A percentile compares a stretch with the other conserved stretches of the same genome.
phyloP scores from a whole-genome alignment of 2,329 filamentous ascomycete species.

The Ceratocystis papillata region DNA sequence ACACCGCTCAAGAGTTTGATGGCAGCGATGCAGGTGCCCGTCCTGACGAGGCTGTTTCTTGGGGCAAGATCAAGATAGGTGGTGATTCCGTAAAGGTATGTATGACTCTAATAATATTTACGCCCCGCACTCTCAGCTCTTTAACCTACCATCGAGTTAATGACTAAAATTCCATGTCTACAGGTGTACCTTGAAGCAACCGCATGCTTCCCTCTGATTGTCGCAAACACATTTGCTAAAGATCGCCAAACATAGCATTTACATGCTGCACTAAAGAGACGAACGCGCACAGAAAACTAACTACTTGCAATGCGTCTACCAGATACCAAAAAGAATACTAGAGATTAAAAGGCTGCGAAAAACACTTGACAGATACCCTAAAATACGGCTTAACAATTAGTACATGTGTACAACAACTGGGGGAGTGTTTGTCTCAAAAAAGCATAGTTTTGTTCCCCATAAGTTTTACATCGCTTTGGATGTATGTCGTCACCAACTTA shows the following conservation, averaged over 20 bases:
- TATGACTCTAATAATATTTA: conserved; percentile 11
- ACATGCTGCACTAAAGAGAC: neutral
- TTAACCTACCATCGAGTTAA: neutral
- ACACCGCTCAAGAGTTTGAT: conserved; percentile 95
- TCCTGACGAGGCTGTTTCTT: conserved; percentile 93
- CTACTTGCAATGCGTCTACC: neutral
- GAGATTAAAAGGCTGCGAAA: neutral
- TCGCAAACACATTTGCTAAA: conserved; percentile 56
- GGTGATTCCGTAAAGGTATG: conserved; percentile 80
- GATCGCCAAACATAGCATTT: conserved; percentile 29
- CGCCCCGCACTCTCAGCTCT: neutral
- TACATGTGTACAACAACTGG: neutral
- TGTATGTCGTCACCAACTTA: neutral
- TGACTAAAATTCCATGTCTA: conserved; percentile 8
- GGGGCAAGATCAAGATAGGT: conserved; percentile 92
- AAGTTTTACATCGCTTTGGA: too few species aligned
- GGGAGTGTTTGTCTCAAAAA: neutral
- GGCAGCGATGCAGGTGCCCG: conserved; percentile 91
- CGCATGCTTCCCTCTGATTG: conserved; percentile 54
- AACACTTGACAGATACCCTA: conserved; percentile 7
- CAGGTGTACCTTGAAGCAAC: conserved; percentile 56
- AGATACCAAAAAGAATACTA: neutral
- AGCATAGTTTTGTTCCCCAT: neutral
- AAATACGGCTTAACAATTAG: neutral
- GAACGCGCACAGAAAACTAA: neutral